A percentile compares a stretch with the other conserved stretches of the same genome.
Conservation (phyloP, 2,329 filamentous ascomycete species). For the Fusarium incarnatum region DNA sequence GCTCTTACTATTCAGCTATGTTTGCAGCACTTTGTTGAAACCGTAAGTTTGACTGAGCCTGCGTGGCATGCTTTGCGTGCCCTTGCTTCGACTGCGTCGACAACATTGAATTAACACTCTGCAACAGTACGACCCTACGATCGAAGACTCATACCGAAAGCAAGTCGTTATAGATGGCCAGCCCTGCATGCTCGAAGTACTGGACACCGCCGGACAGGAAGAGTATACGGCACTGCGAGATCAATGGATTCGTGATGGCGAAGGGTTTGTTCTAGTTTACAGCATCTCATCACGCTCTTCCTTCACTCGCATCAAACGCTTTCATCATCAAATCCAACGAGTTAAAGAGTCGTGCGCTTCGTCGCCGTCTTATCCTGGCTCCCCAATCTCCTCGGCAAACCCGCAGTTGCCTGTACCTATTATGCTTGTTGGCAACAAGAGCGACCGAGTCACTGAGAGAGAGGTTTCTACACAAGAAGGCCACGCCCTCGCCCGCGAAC, state of each 20-base stretch:
- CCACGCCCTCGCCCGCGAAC: conserved; percentile 86
- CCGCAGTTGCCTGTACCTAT: conserved; percentile 82
- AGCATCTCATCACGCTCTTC: conserved; percentile 97
- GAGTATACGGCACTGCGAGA: conserved; percentile 97
- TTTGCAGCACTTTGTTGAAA: conserved; percentile 98
- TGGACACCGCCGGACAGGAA: conserved; percentile 97
- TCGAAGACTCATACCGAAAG: conserved; percentile 89
- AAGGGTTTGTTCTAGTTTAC: conserved; percentile 97
- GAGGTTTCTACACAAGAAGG: conserved; percentile 98
- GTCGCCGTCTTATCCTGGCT: conserved; percentile 81
- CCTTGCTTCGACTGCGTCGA: conserved; percentile 1
- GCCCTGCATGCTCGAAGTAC: conserved; percentile 96
- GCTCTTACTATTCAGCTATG: conserved; percentile 96
- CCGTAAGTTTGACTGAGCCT: conserved; percentile 62
- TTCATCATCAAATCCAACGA: conserved; percentile 95
- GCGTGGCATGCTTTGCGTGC: background rate
- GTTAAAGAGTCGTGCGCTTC: conserved; percentile 91
- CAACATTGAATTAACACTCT: conserved; percentile 27
- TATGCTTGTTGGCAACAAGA: conserved; percentile 99
- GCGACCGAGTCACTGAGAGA: conserved; percentile 93
- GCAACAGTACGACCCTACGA: conserved; percentile 83
- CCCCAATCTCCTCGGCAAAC: conserved; percentile 71
- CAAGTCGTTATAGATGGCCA: conserved; percentile 93
- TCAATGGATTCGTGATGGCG: conserved; percentile 98
- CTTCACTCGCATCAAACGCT: conserved; percentile 93